phyloP scores from a whole-genome alignment of 2,329 filamentous ascomycete genomes.

The Xylaria sp. region DNA sequence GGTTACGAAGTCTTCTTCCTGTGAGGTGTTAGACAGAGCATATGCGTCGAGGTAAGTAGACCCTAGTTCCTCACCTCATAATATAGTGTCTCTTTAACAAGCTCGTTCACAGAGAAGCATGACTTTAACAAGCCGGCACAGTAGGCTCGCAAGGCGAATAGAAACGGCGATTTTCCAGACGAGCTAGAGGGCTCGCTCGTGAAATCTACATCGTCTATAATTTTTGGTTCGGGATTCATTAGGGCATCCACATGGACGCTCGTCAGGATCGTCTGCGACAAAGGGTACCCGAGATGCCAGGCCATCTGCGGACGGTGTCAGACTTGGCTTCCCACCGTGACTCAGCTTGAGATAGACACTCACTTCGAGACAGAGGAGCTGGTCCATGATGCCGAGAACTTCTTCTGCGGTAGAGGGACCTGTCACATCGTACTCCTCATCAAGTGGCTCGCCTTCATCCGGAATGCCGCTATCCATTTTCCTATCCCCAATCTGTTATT shows the following conservation, averaged over 20 bases:
- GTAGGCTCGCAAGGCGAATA: slow-evolving; percentile 78
- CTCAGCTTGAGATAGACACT: slow-evolving; percentile 29
- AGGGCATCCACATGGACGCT: slow-evolving; percentile 88
- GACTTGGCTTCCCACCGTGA: neutral
- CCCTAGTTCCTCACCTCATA: slow-evolving; percentile 72
- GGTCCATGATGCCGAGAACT: slow-evolving; percentile 94
- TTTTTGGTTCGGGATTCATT: slow-evolving; percentile 70
- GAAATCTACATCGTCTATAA: slow-evolving; percentile 70
- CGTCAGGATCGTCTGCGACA: slow-evolving; percentile 93
- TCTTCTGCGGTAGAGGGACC: slow-evolving; percentile 74
- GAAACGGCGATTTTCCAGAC: slow-evolving; percentile 52
- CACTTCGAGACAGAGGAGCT: slow-evolving; percentile 87
- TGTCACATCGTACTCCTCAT: slow-evolving; percentile 80
- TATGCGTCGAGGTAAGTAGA: neutral
- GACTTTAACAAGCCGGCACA: slow-evolving; percentile 84
- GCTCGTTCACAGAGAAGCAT: slow-evolving; percentile 77
- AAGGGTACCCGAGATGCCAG: slow-evolving; percentile 94
- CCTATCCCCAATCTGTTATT: slow-evolving; percentile 87
- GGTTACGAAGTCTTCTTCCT: slow-evolving; percentile 97
- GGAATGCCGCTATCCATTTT: slow-evolving; percentile 98
- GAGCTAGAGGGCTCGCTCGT: slow-evolving; percentile 43
- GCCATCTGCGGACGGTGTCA: slow-evolving; percentile 68
- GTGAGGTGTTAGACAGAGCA: slow-evolving; percentile 23
- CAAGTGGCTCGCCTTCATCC: slow-evolving; percentile 77
- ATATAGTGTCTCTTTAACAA: slow-evolving; percentile 82